Base-by-base conservation (phyloP, 495 filamentous ascomycete species). In the Penicillium riverlandense region DNA sequence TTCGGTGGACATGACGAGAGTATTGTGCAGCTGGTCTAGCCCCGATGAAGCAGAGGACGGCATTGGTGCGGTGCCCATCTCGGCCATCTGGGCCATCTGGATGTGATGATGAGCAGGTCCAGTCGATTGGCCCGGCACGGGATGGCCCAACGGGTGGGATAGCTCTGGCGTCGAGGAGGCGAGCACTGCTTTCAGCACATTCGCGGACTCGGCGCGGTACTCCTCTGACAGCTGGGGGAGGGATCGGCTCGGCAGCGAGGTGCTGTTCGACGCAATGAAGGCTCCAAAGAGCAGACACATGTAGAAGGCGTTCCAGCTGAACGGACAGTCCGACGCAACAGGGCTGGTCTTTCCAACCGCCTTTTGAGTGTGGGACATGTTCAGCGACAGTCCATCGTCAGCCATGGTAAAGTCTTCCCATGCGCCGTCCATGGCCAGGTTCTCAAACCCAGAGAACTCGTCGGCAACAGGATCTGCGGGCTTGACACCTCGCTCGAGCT, bases 221-320 rank as follows among this genome's bases (percentile, higher is more conserved):
- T 96, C 91, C 45, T 96, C 88, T 13, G 92, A 88, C 52, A 98
- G 82, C 49, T 83, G 84, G 29, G 90, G 91, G 54, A 96, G 81
- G 1, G 67, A 69, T 27, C 66, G 67, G 36, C 80, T 52, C 54
- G 82, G 50, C 55, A 83, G 57, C 62, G 79, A 66, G 3, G 77
- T 67, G 41, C 75, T 77, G 70, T 91, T 95, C 37, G 90, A 96
- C 41, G 91, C 89, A 48, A 97, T 89, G 63, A 95, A 96, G 40
- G 92, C 92, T 54, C 92, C 92, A 57, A 95, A 90, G 45, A 98
- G 86, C 48, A 98, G 87, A 53, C 96, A 87, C 90, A 80, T 79
- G 54, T 72, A 74, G 56, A 81, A 75, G 28, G 75, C 61, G 31
- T 80, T 80, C 65, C 77, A 74, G 64, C 68, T 66, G 63, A 83